Evolutionary conservation across 768 basidiomycete species (phyloP), one percentile per base, ranked within the genome.

Genomic region (Mycena rebaudengoi): DNA sequence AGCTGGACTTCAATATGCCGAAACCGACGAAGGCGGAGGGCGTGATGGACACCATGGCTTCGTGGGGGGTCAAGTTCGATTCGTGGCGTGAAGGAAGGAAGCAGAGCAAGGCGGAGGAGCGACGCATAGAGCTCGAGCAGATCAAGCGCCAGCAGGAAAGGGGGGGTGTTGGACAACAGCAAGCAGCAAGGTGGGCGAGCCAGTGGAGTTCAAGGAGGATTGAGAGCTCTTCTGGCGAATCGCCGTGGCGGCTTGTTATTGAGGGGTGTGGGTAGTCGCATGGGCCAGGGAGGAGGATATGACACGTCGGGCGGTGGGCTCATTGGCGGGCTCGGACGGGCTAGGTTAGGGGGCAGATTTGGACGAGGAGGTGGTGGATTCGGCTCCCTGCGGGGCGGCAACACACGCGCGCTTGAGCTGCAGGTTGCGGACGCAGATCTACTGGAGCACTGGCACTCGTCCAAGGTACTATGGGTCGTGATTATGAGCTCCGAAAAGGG

Each of bases 391-490:
- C 26, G 45, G 52, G 39, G 13, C 54, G 39, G 26, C 35, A 65
- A 46, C 14, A 57, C 35, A n/a, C n/a, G n/a, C n/a, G n/a, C n/a
- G 29, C 50, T 64, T 5, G 56, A 65, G 41, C 53, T 48, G 10
- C 33, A 67, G 3, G 72, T 70, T 28, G 56, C 62, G 2, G 60
- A 69, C 11, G 70, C 72, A 5, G 69, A 73, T 49, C 51, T 70
- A n/a, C 51, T 64, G 12, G 72, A 73, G 25, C 64, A 71, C 35
- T 66, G 68, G 64, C 28, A 61, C 28, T 64, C 67, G 35, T 50
- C 67, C 40, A 56, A 54, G 14, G 50, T 71, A 3, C 43, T 71
- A 11, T 73, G 72, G 72, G 58, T 73, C 30, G 72, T 73, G 14
- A 64, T 73, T 23, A 64, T 70, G 65, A 67, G 58, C 60, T 61